These are phyloP conservation scores for Piper betle DNA, from an alignment of 164 flowering plant genomes.

Conservation along the genomic window DNA sequence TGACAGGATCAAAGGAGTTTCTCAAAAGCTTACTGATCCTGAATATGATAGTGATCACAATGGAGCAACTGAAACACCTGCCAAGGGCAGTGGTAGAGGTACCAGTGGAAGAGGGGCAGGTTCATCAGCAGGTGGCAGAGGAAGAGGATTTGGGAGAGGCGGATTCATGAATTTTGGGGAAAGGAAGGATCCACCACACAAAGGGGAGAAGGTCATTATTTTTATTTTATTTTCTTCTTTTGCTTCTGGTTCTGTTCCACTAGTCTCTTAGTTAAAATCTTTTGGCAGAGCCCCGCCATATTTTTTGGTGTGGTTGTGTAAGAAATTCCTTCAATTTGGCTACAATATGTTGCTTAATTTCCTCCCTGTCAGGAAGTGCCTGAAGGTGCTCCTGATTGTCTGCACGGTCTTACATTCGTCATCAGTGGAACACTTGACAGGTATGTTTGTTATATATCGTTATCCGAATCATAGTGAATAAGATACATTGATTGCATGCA, in stretches of 20 bases:
- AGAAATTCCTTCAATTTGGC: no score
- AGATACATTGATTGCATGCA: background rate
- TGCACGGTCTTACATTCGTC: slow-evolving; percentile 83
- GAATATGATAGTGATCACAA: slow-evolving; percentile 42
- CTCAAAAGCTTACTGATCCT: slow-evolving; percentile 32
- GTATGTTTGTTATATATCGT: slow-evolving; percentile 18
- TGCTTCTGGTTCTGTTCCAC: background rate
- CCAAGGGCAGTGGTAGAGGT: slow-evolving; percentile 17
- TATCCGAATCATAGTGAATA: background rate
- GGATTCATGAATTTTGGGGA: slow-evolving; percentile 82
- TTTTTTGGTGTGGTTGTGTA: no score
- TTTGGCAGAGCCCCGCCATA: background rate
- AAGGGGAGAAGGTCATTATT: slow-evolving; percentile 74
- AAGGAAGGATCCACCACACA: slow-evolving; percentile 95
- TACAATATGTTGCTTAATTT: no score
- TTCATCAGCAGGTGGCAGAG: slow-evolving; percentile 7
- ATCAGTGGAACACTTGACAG: slow-evolving; percentile 99
- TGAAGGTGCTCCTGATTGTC: slow-evolving; percentile 78
- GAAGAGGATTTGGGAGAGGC: slow-evolving; percentile 69
- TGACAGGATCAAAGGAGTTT: slow-evolving; percentile 38
- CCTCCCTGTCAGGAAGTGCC: slow-evolving; percentile 69
- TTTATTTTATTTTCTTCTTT: background rate
- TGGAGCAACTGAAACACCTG: slow-evolving; percentile 14
- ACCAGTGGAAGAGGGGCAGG: slow-evolving; percentile 16
- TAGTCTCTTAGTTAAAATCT: background rate